A percentile compares a stretch with the other conserved stretches of the same genome.
phyloP scores from a whole-genome alignment of 768 basidiomycete species.

The Lactarius psammicola region DNA sequence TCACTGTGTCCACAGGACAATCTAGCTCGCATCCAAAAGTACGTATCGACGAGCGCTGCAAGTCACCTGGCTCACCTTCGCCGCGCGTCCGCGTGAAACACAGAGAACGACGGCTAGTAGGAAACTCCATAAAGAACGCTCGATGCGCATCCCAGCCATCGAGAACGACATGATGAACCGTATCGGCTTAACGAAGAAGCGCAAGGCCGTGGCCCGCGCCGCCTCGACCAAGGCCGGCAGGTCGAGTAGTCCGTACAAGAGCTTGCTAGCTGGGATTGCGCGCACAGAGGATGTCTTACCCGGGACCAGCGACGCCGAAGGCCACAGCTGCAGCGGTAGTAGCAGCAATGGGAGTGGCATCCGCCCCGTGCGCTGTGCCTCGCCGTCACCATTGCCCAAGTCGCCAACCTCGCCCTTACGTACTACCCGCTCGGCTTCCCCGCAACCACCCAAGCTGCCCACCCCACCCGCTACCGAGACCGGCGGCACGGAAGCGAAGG shows the following conservation, averaged over 20 bases:
- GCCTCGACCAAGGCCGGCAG: neutral
- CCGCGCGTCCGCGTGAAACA: neutral
- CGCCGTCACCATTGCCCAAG: neutral
- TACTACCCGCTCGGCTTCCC: neutral
- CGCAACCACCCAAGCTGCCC: neutral
- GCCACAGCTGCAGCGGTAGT: no score
- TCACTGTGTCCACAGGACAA: neutral
- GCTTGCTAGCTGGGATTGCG: neutral
- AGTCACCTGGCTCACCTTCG: neutral
- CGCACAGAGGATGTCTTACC: neutral
- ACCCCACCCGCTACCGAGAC: neutral
- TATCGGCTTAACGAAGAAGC: neutral
- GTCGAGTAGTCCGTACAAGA: conserved; percentile 2
- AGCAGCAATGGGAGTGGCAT: neutral
- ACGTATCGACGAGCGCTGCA: neutral
- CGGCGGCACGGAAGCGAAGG: neutral
- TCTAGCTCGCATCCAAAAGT: neutral
- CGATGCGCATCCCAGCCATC: conserved; percentile 10
- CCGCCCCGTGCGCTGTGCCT: neutral
- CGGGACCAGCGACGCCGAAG: neutral
- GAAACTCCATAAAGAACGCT: neutral
- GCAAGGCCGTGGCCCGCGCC: neutral
- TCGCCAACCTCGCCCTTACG: neutral
- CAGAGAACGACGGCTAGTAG: neutral
- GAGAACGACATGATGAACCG: conserved; percentile 13